phyloP scores from a whole-genome alignment of 1,139 yeast species.

The Blastobotrys buckinghamii region DNA sequence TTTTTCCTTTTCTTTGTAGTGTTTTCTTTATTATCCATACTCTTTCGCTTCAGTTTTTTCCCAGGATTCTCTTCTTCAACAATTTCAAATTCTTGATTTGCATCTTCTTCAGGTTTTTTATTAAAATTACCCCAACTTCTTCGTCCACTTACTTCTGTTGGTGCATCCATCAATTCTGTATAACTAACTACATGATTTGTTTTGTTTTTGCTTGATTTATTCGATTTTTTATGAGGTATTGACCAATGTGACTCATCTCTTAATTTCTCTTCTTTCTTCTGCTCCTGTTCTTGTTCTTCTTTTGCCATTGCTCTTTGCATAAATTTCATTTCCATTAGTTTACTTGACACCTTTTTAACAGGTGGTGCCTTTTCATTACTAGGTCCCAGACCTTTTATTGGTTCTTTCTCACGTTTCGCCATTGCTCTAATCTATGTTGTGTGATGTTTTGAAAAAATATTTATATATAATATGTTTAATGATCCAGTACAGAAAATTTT shows the following conservation, averaged over 20 bases:
- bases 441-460: too few species aligned
- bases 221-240: slow-evolving; percentile 21
- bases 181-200: slow-evolving; percentile 17
- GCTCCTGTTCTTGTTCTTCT: slow-evolving; percentile 35
- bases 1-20: slow-evolving; percentile 1
- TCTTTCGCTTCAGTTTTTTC: slow-evolving; percentile 1
- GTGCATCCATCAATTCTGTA: slow-evolving; percentile 20
- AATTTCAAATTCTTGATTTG: slow-evolving; percentile 9
- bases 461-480: too few species aligned
- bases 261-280: slow-evolving; percentile 25
- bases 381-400: slow-evolving; percentile 14
- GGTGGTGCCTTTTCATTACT: slow-evolving; percentile 19
- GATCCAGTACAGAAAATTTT: too few species aligned
- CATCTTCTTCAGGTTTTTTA: slow-evolving; percentile 7
- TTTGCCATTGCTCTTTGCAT: slow-evolving; percentile 43
- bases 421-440: too few species aligned
- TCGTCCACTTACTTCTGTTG: slow-evolving; percentile 16
- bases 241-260: slow-evolving; percentile 62
- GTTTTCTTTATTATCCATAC: slow-evolving; percentile 1
- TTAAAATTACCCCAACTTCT: slow-evolving; percentile 24
- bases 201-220: background rate
- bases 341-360: slow-evolving; percentile 42
- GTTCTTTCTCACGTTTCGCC: background rate
- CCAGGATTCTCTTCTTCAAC: background rate
- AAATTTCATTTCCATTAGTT: slow-evolving; percentile 71